These are phyloP conservation scores for Calocybe cyanea DNA, from an alignment of 768 basidiomycete species.

Conservation along the genomic window DNA sequence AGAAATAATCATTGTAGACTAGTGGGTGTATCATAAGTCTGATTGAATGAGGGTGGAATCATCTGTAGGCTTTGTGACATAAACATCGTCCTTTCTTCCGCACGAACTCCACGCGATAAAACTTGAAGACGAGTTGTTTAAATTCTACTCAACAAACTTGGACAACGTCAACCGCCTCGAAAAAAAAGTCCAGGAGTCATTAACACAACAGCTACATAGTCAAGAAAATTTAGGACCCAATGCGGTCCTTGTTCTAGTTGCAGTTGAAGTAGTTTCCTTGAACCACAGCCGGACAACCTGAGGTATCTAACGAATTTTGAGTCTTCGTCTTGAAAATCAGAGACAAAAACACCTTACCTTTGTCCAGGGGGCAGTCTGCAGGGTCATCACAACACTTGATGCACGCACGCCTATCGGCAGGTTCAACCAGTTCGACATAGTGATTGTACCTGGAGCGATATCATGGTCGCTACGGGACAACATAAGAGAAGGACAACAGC, in stretches of 20 bases:
- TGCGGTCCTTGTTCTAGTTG: conserved; percentile 20
- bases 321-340: not conserved
- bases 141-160: too few relatives aligned
- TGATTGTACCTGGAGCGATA: conserved; percentile 42
- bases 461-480: not conserved
- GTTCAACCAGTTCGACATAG: conserved; percentile 58
- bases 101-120: too few relatives aligned
- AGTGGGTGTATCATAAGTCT: too few relatives aligned
- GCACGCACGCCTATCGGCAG: conserved; percentile 46
- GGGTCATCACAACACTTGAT: conserved; percentile 56
- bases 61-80: too few relatives aligned
- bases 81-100: too few relatives aligned
- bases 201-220: too few relatives aligned
- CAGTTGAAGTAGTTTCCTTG: conserved; percentile 54
- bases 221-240: too few relatives aligned
- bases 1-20: too few relatives aligned
- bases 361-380: conserved; percentile 49
- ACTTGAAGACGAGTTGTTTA: too few relatives aligned
- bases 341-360: conserved; percentile 28
- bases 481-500: conserved; percentile 5
- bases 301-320: conserved; percentile 33
- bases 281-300: conserved; percentile 51
- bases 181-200: too few relatives aligned
- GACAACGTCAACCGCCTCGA: too few relatives aligned
- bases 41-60: too few relatives aligned